A percentile compares a stretch with the other conserved stretches of the same genome.
phyloP scores from a whole-genome alignment of 805 yeast species.

The Naumovozyma dairenensis region DNA sequence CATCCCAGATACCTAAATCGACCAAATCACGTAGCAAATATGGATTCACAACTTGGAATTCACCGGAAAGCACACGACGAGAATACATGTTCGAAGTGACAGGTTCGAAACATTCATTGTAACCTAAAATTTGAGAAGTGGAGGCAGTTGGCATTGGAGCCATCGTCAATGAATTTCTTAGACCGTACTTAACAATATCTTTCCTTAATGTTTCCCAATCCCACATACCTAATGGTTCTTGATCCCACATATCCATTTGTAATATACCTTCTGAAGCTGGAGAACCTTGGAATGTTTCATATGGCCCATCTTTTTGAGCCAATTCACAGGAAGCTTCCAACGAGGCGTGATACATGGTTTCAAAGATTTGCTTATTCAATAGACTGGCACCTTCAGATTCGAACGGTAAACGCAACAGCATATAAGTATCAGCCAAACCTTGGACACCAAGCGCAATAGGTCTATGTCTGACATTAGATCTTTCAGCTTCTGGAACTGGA shows the following conservation, averaged over 20 bases:
- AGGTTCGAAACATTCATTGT: conserved; percentile 92
- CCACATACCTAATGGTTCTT: conserved; percentile 64
- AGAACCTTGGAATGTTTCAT: conserved; percentile 66
- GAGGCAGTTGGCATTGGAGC: conserved; percentile 99
- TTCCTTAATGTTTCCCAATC: conserved; percentile 71
- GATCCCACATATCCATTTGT: conserved; percentile 82
- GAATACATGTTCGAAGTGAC: conserved; percentile 83
- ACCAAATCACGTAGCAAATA: conserved; percentile 73
- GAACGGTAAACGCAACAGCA: conserved; percentile 72
- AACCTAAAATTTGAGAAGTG: conserved; percentile 89
- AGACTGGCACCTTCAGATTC: conserved; percentile 71
- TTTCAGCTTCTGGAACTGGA: conserved; percentile 66
- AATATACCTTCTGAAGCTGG: conserved; percentile 80
- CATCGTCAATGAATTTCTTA: conserved; percentile 77
- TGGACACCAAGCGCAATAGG: conserved; percentile 94
- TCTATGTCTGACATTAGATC: conserved; percentile 68
- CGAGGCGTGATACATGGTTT: conserved; percentile 91
- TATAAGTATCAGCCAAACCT: conserved; percentile 87
- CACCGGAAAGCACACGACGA: conserved; percentile 85
- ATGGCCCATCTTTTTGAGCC: conserved; percentile 58
- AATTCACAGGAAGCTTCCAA: conserved; percentile 78
- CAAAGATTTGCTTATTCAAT: conserved; percentile 78
- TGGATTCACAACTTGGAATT: conserved; percentile 81
- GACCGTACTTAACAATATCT: conserved; percentile 51
- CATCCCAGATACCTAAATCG: conserved; percentile 73